Percentiles rank a stretch among this genome's conserved stretches.
Evolutionary conservation across 2,329 filamentous ascomycete species (phyloP).

Genomic region (Bipolaris bicolor): DNA sequence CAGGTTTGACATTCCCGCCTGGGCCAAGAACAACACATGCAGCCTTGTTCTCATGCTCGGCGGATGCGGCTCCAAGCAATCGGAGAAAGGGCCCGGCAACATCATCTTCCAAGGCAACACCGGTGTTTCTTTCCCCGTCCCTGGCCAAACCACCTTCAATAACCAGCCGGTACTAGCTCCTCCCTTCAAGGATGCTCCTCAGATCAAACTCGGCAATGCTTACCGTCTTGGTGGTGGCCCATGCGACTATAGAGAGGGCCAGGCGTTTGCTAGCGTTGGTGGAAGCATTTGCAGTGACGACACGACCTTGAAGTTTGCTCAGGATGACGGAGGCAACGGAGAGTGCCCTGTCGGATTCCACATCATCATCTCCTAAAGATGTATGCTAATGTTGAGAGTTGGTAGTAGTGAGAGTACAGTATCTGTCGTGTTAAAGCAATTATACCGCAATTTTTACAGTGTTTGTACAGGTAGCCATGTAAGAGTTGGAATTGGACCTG

Average conservation of each 20-base stretch:
- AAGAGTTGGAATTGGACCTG: no score
- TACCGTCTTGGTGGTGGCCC: slow-evolving; percentile 27
- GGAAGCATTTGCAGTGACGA: slow-evolving; percentile 26
- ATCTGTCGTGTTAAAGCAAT: no score
- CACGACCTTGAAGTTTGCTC: slow-evolving; percentile 17
- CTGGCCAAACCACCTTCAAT: slow-evolving; percentile 21
- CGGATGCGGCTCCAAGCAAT: slow-evolving; percentile 8
- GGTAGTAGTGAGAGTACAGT: no score
- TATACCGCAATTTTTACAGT: no score
- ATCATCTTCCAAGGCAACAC: slow-evolving; percentile 26
- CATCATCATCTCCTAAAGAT: neutral
- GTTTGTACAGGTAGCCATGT: no score
- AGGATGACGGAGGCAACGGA: slow-evolving; percentile 15
- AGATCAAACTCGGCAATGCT: slow-evolving; percentile 22
- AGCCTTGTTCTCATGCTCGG: slow-evolving; percentile 22
- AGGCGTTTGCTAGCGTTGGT: slow-evolving; percentile 21
- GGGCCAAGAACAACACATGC: slow-evolving; percentile 24
- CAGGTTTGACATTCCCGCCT: slow-evolving; percentile 24
- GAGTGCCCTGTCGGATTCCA: slow-evolving; percentile 14
- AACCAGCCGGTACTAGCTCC: slow-evolving; percentile 21
- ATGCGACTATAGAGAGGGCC: slow-evolving; percentile 21
- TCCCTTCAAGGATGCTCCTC: slow-evolving; percentile 23
- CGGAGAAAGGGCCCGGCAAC: slow-evolving; percentile 23
- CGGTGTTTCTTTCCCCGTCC: slow-evolving; percentile 18
- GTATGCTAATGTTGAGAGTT: no score